Conservation (phyloP, 257 asterid species). For the Solanum paucissectum region DNA sequence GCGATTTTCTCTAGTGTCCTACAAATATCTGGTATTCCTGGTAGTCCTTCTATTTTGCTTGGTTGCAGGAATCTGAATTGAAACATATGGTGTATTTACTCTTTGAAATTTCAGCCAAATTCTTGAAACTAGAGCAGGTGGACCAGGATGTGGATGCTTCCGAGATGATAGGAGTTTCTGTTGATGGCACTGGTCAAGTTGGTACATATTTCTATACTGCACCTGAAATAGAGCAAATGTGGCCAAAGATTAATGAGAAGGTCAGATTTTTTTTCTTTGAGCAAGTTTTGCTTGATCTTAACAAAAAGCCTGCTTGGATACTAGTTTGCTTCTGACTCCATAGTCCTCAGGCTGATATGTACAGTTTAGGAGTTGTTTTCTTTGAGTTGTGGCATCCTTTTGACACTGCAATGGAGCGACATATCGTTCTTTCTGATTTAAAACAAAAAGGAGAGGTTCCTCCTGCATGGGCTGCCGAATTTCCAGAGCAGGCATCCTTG, state of each 20-base stretch:
- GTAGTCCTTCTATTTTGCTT: background rate
- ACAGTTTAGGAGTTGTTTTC: constrained; percentile 85
- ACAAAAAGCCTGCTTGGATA: background rate
- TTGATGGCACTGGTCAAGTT: constrained; percentile 92
- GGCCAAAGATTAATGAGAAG: constrained; percentile 99
- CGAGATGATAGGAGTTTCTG: constrained; percentile 63
- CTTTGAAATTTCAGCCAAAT: constrained; percentile 59
- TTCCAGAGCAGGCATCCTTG: constrained; percentile 80
- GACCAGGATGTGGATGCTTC: constrained; percentile 78
- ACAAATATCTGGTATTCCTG: background rate
- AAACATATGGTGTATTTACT: background rate
- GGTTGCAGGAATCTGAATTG: background rate
- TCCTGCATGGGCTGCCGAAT: constrained; percentile 63
- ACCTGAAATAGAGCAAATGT: constrained; percentile 92
- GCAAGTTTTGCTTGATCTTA: constrained; percentile 13
- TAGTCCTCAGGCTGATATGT: constrained; percentile 76
- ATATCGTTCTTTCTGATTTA: constrained; percentile 70
- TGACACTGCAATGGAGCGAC: constrained; percentile 95
- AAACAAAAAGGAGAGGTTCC: constrained; percentile 87
- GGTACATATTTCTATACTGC: constrained; percentile 98
- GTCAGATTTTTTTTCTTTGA: constrained; percentile 16
- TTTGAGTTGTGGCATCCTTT: constrained; percentile 98
- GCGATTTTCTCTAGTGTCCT: background rate
- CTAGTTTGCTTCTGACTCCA: background rate
- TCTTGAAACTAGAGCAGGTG: constrained; percentile 84